A percentile compares a stretch with the other conserved stretches of the same genome.
These are phyloP conservation scores for Candida tropicalis DNA, from an alignment of 1,139 yeast species.

Conservation along the genomic window DNA sequence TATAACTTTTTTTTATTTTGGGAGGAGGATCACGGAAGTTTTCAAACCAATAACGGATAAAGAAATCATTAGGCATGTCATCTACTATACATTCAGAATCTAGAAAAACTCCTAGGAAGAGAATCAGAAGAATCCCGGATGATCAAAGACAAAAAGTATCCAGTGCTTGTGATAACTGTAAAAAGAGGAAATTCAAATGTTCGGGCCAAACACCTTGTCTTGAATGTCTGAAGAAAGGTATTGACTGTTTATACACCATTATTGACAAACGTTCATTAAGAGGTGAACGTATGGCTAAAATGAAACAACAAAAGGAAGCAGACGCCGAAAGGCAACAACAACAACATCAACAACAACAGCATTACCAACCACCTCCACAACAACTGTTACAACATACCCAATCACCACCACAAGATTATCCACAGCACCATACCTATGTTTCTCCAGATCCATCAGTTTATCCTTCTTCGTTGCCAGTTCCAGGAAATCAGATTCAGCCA, in stretches of 20 bases:
- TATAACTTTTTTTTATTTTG: not conserved
- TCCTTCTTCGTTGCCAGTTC: conserved; percentile 1
- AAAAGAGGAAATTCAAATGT: conserved; percentile 39
- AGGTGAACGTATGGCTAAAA: conserved; percentile 26
- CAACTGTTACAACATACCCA: conserved; percentile 4
- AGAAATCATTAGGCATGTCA: not conserved
- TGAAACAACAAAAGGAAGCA: conserved; percentile 13
- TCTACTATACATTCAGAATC: not conserved
- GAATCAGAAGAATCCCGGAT: conserved; percentile 23
- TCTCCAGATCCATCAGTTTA: conserved; percentile 4
- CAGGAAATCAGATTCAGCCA: conserved; percentile 3
- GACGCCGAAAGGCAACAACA: conserved; percentile 7
- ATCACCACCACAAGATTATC: conserved; percentile 7
- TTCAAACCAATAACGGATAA: not conserved
- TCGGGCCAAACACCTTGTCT: conserved; percentile 32
- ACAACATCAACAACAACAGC: conserved; percentile 6
- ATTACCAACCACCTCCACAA: not conserved
- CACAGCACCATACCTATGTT: conserved; percentile 4
- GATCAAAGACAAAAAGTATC: conserved; percentile 36
- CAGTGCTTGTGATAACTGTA: conserved; percentile 44
- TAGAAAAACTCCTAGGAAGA: conserved; percentile 13
- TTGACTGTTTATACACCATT: conserved; percentile 28
- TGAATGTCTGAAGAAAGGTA: conserved; percentile 27
- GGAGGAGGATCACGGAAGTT: too few relatives aligned
- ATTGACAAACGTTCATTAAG: conserved; percentile 32